Base-by-base conservation (phyloP, 2,329 filamentous ascomycete species). In the Tolypocladium endophyticum region DNA sequence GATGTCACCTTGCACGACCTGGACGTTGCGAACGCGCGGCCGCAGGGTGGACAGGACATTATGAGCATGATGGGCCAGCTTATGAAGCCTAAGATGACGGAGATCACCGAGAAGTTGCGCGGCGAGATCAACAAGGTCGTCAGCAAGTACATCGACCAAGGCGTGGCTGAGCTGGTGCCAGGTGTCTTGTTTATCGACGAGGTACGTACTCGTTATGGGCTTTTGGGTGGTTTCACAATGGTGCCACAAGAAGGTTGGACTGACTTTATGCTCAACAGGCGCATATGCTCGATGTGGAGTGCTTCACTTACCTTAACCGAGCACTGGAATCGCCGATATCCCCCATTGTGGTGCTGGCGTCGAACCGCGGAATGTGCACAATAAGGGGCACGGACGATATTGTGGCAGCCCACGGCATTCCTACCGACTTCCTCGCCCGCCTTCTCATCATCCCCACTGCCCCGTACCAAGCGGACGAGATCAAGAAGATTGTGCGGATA, bases 21-120 rank as follows among this genome's bases (percentile, higher is more conserved):
- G 60, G 94, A 99, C 71, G 88, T 97, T 63, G 94, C 94, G 64
- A 99, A 99, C 70, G 89, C 94, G 18, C 82, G 93, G 69, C 94
- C 94, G 5, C 92, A 97, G 78, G 94, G 94, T 58, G 94, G 94
- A 53, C 94, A 99, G 80, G 94, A 99, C 74, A 96, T 99, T 66
- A 97, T 99, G 92, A 97, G 92, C 79, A 97, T 99, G 94, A 97
- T 99, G 93, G 94, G 94, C 69, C 94, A 99, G 76, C 79, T 99
- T 70, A 97, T 97, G 92, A 97, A 97, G 83, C 94, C 94, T 63
- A 95, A 95, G 80, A 97, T 97, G 87, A 99, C 94, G 7, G 94
- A 99, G 74, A 97, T 99, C 70, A 99, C 94, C 36, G 94, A 99
- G 76, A 99, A 99, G 80, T 79, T 99, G 70, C 86, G 94, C 62